A percentile compares a stretch with the other conserved stretches of the same genome.
Conservation (phyloP, 345 rosid species). For the Populus alba region DNA sequence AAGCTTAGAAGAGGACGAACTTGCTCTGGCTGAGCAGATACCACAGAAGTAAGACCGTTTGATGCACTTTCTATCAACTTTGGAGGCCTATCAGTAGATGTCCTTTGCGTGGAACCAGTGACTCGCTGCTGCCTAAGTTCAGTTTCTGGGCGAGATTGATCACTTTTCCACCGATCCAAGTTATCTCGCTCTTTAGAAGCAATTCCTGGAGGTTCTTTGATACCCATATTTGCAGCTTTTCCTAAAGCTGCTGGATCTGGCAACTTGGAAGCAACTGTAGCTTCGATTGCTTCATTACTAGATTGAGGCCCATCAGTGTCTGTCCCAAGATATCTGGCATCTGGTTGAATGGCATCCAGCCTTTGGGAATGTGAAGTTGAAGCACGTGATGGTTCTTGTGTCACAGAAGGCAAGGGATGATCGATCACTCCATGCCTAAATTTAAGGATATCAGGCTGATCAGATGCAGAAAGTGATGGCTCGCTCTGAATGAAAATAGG, state of each 20-base stretch:
- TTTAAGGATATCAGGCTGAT: conserved; percentile 63
- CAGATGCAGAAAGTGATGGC: conserved; percentile 38
- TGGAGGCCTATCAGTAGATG: conserved; percentile 70
- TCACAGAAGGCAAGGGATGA: conserved; percentile 33
- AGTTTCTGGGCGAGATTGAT: conserved; percentile 44
- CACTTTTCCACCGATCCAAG: conserved; percentile 43
- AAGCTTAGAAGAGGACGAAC: conserved; percentile 97
- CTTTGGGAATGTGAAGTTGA: conserved; percentile 73
- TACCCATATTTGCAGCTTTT: conserved; percentile 29
- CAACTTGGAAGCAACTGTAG: conserved; percentile 37
- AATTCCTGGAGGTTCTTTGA: conserved; percentile 29
- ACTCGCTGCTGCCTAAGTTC: conserved; percentile 58
- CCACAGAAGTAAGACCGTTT: conserved; percentile 50
- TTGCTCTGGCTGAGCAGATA: conserved; percentile 61
- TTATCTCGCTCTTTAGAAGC: conserved; percentile 40
- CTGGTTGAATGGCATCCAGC: conserved; percentile 56
- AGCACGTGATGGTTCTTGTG: conserved; percentile 66
- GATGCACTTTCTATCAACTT: conserved; percentile 60
- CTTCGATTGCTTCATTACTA: conserved; percentile 54
- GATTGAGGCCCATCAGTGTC: conserved; percentile 66
- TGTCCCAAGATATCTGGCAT: conserved; percentile 35
- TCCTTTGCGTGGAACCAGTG: conserved; percentile 48
- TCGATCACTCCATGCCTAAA: conserved; percentile 56
- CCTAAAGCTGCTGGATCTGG: conserved; percentile 37
- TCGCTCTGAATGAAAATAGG: conserved; percentile 65